Evolutionary conservation across 805 yeast genomes (phyloP).

Genomic region (Yarrowia sp.): DNA sequence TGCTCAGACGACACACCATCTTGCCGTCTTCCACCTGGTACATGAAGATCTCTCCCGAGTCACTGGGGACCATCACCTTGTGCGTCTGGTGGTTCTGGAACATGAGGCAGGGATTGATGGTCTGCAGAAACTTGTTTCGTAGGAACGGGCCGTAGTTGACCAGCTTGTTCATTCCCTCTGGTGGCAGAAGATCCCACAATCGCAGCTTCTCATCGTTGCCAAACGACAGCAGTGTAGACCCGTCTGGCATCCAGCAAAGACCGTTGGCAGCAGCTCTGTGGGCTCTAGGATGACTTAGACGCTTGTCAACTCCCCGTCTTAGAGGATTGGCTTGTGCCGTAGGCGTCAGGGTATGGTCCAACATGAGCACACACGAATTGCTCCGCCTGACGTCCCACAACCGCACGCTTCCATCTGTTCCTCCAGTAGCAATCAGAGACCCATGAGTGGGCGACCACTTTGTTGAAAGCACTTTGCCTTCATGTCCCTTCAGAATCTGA

Average conservation of each 20-base stretch:
- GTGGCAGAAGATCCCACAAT: slow-evolving; percentile 68
- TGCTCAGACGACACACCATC: slow-evolving; percentile 54
- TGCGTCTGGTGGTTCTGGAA: slow-evolving; percentile 41
- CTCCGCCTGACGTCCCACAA: slow-evolving; percentile 74
- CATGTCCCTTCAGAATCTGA: slow-evolving; percentile 65
- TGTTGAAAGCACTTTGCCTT: slow-evolving; percentile 54
- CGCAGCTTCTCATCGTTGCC: slow-evolving; percentile 81
- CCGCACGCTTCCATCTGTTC: slow-evolving; percentile 92
- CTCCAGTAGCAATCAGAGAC: slow-evolving; percentile 80
- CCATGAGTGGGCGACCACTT: slow-evolving; percentile 78
- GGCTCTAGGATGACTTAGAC: slow-evolving; percentile 48
- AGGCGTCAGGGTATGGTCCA: slow-evolving; percentile 44
- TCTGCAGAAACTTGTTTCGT: slow-evolving; percentile 60
- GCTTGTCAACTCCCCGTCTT: slow-evolving; percentile 10
- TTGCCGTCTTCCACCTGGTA: slow-evolving; percentile 61
- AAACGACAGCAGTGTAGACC: slow-evolving; percentile 58
- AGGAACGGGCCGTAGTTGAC: slow-evolving; percentile 77
- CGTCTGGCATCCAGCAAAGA: slow-evolving; percentile 66
- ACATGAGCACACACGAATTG: slow-evolving; percentile 56
- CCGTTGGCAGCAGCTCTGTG: slow-evolving; percentile 82
- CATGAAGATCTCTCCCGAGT: slow-evolving; percentile 66
- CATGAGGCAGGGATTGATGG: slow-evolving; percentile 54
- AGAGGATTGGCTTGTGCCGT: slow-evolving; percentile 1
- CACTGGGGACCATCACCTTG: slow-evolving; percentile 57
- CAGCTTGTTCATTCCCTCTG: slow-evolving; percentile 52